phyloP scores from a whole-genome alignment of 768 basidiomycete genomes.

The Roridomyces roridus region DNA sequence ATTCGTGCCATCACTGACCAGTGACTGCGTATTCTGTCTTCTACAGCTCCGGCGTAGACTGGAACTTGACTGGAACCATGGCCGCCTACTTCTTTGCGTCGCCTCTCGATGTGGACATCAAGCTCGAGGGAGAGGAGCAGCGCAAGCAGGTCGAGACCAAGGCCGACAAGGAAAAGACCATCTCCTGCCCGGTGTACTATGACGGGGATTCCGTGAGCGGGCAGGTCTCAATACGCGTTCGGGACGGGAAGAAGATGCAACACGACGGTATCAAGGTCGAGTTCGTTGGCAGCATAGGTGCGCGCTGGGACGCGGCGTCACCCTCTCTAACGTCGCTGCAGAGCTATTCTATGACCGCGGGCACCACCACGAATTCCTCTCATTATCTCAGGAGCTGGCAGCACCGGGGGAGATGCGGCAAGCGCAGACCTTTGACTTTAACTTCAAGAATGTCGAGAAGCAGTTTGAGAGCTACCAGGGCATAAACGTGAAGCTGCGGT shows the following conservation, averaged over 20 bases:
- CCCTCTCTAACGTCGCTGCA: constrained; percentile 28
- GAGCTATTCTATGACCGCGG: constrained; percentile 97
- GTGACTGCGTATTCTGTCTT: no score
- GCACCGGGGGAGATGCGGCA: constrained; percentile 97
- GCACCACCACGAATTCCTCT: constrained; percentile 97
- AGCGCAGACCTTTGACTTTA: constrained; percentile 95
- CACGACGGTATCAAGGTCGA: constrained; percentile 99
- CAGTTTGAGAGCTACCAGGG: constrained; percentile 98
- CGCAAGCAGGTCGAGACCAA: constrained; percentile 92
- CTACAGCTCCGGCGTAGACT: no score
- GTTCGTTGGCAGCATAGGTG: constrained; percentile 95
- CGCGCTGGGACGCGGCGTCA: constrained; percentile 1
- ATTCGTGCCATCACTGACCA: no score
- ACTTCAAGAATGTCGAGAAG: constrained; percentile 99
- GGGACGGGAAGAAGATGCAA: constrained; percentile 93
- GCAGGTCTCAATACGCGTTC: constrained; percentile 84
- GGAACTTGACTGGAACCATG: no score
- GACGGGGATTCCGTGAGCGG: constrained; percentile 94
- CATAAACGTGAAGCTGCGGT: constrained; percentile 98
- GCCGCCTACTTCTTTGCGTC: constrained; percentile 92
- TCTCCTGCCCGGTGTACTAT: constrained; percentile 91
- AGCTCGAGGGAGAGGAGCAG: constrained; percentile 84
- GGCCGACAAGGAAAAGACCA: constrained; percentile 83
- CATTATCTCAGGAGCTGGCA: constrained; percentile 92
- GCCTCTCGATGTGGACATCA: constrained; percentile 90